These are phyloP conservation scores for Pichiaceae sp. DNA, from an alignment of 1,139 yeast genomes.

Conservation along the genomic window DNA sequence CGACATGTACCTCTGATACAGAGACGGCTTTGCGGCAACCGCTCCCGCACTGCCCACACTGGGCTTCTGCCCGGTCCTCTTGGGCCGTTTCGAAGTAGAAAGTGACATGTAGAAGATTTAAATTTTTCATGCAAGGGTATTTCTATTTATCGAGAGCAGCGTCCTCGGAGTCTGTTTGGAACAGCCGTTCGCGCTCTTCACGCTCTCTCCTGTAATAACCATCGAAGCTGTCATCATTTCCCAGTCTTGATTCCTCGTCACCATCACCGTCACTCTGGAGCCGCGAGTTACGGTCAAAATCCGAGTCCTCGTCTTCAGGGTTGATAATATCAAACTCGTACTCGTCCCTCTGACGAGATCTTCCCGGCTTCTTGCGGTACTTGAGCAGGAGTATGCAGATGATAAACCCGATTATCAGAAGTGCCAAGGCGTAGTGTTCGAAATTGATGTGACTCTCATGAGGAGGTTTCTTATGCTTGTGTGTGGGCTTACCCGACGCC, in stretches of 20 bases:
- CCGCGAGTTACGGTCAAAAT: conserved; percentile 8
- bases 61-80: not conserved
- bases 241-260: not conserved
- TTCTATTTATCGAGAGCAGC: not conserved
- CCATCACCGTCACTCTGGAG: conserved; percentile 1
- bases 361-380: conserved; percentile 35
- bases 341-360: conserved; percentile 61
- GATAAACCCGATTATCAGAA: conserved; percentile 53
- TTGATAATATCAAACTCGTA: conserved; percentile 75
- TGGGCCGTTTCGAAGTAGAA: not conserved
- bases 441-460: conserved; percentile 4
- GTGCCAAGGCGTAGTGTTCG: conserved; percentile 48
- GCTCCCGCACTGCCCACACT: not conserved
- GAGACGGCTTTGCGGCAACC: conserved; percentile 3
- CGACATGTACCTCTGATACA: conserved; percentile 14
- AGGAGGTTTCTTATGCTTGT: too few species aligned
- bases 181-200: not conserved
- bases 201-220: not conserved
- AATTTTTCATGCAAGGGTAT: not conserved
- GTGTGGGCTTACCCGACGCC: not conserved
- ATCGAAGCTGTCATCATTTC: not conserved
- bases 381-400: conserved; percentile 40
- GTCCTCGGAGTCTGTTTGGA: not conserved
- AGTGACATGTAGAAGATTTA: not conserved
- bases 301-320: conserved; percentile 36